Evolutionary conservation across 1,139 yeast species (phyloP).

Genomic region (Saccharomyces uvarum): DNA sequence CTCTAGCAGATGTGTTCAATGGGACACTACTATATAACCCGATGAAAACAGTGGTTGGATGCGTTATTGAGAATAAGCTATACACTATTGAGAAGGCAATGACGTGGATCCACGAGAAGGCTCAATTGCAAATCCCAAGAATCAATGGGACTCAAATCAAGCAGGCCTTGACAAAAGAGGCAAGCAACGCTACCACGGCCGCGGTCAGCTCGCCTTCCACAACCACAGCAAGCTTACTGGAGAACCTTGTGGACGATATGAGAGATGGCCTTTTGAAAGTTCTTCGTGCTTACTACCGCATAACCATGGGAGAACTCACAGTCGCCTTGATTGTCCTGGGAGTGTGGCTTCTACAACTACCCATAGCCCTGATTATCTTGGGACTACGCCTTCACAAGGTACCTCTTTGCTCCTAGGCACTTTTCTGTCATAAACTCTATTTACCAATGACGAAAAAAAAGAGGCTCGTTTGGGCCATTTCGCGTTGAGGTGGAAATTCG

Average conservation of each 20-base stretch:
- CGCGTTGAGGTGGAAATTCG: background rate
- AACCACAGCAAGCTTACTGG: constrained; percentile 7
- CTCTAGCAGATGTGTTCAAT: constrained; percentile 53
- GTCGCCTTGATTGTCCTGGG: constrained; percentile 40
- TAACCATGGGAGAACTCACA: constrained; percentile 40
- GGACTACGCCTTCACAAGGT: background rate
- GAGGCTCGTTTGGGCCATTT: background rate
- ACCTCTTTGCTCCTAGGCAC: background rate
- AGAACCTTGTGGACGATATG: constrained; percentile 26
- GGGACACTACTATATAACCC: constrained; percentile 61
- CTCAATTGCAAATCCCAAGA: constrained; percentile 54
- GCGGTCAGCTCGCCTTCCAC: background rate
- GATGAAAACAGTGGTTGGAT: constrained; percentile 59
- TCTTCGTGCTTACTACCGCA: constrained; percentile 32
- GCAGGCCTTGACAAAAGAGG: background rate
- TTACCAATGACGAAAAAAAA: background rate
- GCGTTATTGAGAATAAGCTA: constrained; percentile 71
- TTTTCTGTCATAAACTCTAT: background rate
- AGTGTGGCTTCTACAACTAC: constrained; percentile 43
- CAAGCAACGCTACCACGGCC: background rate
- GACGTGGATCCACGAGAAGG: constrained; percentile 66
- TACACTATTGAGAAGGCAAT: constrained; percentile 59
- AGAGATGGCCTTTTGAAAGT: constrained; percentile 24
- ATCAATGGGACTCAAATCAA: constrained; percentile 33
- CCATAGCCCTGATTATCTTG: constrained; percentile 31